A percentile compares a stretch with the other conserved stretches of the same genome.
These are phyloP conservation scores for Musa itinerans DNA, from an alignment of 176 grass and related monocot genomes.

Conservation along the genomic window DNA sequence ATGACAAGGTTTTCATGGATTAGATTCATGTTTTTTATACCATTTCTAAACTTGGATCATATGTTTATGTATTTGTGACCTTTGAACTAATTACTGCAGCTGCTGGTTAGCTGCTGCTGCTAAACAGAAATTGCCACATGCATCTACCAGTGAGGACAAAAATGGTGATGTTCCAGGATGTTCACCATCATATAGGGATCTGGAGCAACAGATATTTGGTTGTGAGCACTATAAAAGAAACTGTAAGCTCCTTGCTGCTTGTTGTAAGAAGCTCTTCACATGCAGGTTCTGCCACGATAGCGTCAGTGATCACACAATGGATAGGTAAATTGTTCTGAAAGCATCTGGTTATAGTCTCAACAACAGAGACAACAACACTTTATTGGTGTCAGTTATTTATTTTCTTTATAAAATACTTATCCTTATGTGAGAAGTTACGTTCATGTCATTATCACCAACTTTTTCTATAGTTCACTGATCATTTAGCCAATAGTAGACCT, in stretches of 20 bases:
- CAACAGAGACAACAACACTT: too few relatives aligned
- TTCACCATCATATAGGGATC: constrained; percentile 50
- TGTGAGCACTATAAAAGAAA: constrained; percentile 92
- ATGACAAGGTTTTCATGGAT: constrained; percentile 55
- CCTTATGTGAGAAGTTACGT: neutral
- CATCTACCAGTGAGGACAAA: constrained; percentile 22
- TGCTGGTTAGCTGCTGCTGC: constrained; percentile 75
- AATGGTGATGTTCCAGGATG: constrained; percentile 29
- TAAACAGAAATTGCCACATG: constrained; percentile 52
- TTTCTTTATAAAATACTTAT: neutral
- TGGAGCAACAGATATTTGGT: constrained; percentile 50
- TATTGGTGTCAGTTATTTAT: neutral
- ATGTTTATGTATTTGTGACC: neutral
- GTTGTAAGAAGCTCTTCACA: constrained; percentile 83
- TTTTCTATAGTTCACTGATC: constrained; percentile 11
- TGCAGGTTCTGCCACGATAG: constrained; percentile 85
- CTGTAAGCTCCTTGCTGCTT: constrained; percentile 67
- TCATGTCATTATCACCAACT: too few relatives aligned
- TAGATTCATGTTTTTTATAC: neutral
- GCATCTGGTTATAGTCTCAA: neutral
- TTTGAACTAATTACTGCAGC: constrained; percentile 27
- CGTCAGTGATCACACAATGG: constrained; percentile 70
- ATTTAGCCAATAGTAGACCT: too few relatives aligned
- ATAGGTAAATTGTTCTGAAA: constrained; percentile 37
- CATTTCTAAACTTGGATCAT: neutral